A percentile compares a stretch with the other conserved stretches of the same genome.
These are phyloP conservation scores for Thermochaetoides thermophila DNA, from an alignment of 495 filamentous ascomycete species.

Conservation along the genomic window DNA sequence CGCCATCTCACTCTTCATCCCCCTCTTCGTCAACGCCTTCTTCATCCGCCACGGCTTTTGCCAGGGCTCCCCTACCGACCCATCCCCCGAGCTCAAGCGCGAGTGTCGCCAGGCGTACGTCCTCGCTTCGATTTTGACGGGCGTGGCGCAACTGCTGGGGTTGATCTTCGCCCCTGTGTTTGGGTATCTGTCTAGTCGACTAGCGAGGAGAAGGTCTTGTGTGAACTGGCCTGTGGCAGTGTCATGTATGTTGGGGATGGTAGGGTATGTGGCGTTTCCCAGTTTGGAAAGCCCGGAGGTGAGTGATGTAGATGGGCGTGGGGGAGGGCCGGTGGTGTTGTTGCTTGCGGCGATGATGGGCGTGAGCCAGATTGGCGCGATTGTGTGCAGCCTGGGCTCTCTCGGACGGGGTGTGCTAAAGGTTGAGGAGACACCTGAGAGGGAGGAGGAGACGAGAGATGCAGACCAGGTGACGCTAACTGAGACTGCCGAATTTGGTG, in stretches of 20 bases:
- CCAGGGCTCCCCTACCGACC: slow-evolving; percentile 40
- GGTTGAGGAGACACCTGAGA: slow-evolving; percentile 22
- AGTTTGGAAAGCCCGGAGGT: slow-evolving; percentile 54
- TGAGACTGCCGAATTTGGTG: slow-evolving; percentile 13
- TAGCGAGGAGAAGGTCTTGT: slow-evolving; percentile 17
- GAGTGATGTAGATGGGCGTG: slow-evolving; percentile 37
- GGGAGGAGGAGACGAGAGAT: slow-evolving; percentile 4
- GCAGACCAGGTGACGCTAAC: slow-evolving; percentile 16
- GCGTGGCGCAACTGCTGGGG: slow-evolving; percentile 73
- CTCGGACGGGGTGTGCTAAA: slow-evolving; percentile 65
- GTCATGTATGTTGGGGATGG: slow-evolving; percentile 53
- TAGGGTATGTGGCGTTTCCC: slow-evolving; percentile 63
- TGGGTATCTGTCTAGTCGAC: slow-evolving; percentile 56
- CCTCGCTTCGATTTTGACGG: slow-evolving; percentile 70
- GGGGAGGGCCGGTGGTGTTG: slow-evolving; percentile 53
- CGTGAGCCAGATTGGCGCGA: slow-evolving; percentile 84
- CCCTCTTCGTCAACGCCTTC: slow-evolving; percentile 78
- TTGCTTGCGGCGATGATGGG: slow-evolving; percentile 67
- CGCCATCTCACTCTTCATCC: slow-evolving; percentile 85
- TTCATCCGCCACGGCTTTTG: slow-evolving; percentile 75
- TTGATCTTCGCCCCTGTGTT: slow-evolving; percentile 75
- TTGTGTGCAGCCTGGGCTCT: slow-evolving; percentile 81
- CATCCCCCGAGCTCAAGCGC: slow-evolving; percentile 54
- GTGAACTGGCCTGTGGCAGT: slow-evolving; percentile 62
- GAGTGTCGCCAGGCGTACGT: slow-evolving; percentile 75